phyloP scores from a whole-genome alignment of 2,329 filamentous ascomycete genomes.

The Dothistroma septosporum region DNA sequence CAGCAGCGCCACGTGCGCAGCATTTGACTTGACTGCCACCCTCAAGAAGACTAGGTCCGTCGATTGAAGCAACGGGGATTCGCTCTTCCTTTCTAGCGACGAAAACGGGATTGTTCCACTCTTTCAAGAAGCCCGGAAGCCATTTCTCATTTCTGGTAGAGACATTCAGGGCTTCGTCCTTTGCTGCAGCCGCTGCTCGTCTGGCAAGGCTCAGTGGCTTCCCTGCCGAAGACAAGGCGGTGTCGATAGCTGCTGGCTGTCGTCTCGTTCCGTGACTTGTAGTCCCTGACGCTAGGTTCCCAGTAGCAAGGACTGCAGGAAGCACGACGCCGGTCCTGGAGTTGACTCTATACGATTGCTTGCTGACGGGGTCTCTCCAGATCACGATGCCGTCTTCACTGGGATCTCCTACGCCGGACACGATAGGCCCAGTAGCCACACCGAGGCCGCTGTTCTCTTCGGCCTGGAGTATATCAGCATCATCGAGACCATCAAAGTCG shows the following conservation, averaged over 20 bases:
- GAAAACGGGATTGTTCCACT: slow-evolving; percentile 77
- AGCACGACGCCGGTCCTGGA: slow-evolving; percentile 50
- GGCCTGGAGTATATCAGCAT: slow-evolving; percentile 18
- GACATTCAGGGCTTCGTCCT: neutral
- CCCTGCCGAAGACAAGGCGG: slow-evolving; percentile 25
- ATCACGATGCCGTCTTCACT: slow-evolving; percentile 38
- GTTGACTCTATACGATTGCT: slow-evolving; percentile 50
- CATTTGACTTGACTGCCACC: slow-evolving; percentile 9
- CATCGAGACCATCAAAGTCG: slow-evolving; percentile 28
- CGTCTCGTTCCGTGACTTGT: slow-evolving; percentile 4
- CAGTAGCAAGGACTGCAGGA: neutral
- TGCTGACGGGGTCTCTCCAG: slow-evolving; percentile 62
- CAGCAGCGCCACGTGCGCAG: slow-evolving; percentile 9
- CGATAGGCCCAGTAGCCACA: neutral
- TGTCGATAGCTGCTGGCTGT: slow-evolving; percentile 24
- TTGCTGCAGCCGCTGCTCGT: slow-evolving; percentile 10
- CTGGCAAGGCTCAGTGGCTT: slow-evolving; percentile 35
- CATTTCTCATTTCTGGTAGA: slow-evolving; percentile 39
- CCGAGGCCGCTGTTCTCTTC: slow-evolving; percentile 2
- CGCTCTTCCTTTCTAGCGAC: slow-evolving; percentile 36
- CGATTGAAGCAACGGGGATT: slow-evolving; percentile 23
- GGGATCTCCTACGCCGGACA: neutral
- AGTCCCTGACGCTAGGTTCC: neutral
- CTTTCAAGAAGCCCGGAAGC: slow-evolving; percentile 57
- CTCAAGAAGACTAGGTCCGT: slow-evolving; percentile 21